These are phyloP conservation scores for Penicillium verhagenii DNA, from an alignment of 495 filamentous ascomycete genomes.

Conservation along the genomic window DNA sequence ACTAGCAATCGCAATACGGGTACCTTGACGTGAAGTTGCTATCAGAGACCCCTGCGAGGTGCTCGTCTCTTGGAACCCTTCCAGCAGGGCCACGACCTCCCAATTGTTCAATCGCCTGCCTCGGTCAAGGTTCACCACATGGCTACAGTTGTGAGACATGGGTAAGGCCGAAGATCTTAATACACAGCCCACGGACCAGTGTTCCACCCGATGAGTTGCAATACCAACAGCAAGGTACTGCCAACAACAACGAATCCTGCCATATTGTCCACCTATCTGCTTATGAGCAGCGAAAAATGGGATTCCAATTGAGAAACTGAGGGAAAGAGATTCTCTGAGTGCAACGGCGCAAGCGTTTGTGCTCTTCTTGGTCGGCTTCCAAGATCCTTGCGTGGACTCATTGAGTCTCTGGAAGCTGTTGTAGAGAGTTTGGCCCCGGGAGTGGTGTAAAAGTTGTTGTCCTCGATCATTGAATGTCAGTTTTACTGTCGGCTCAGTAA, in stretches of 20 bases:
- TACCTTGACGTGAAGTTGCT: constrained; percentile 38
- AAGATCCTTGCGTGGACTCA: neutral
- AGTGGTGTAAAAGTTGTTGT: constrained; percentile 31
- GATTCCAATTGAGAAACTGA: constrained; percentile 41
- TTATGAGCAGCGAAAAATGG: constrained; percentile 44
- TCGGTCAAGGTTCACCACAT: constrained; percentile 42
- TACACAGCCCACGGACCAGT: constrained; percentile 43
- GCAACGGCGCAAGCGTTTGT: constrained; percentile 31
- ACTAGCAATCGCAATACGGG: constrained; percentile 43
- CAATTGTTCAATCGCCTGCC: constrained; percentile 39
- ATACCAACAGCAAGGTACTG: constrained; percentile 43
- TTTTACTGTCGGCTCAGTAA: constrained; percentile 23
- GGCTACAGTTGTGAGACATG: constrained; percentile 27
- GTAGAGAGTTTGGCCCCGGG: constrained; percentile 8
- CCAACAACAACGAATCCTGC: constrained; percentile 32
- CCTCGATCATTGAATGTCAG: constrained; percentile 39
- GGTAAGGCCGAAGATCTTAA: constrained; percentile 33
- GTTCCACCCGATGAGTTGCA: constrained; percentile 37
- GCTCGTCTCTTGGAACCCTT: constrained; percentile 35
- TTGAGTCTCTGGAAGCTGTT: constrained; percentile 19
- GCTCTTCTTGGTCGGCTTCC: constrained; percentile 14
- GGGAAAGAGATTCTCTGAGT: constrained; percentile 24
- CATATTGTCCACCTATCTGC: neutral
- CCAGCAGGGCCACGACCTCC: constrained; percentile 40
- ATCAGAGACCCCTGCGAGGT: constrained; percentile 44